Evolutionary conservation across 768 basidiomycete species (phyloP).

Genomic region (Gloeopeniophorella convolvens): DNA sequence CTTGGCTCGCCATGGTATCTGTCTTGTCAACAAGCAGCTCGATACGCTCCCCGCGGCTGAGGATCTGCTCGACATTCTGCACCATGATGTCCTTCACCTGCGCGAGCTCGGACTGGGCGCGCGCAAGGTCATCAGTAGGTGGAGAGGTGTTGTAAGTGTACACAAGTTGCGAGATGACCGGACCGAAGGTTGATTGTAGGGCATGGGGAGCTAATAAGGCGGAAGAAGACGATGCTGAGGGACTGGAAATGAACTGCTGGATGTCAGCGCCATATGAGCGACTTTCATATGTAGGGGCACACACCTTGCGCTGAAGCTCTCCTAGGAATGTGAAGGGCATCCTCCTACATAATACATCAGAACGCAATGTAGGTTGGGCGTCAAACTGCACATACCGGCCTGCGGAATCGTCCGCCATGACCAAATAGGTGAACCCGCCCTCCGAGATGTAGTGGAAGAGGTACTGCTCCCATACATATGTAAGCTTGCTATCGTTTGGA

Average conservation of each 20-base stretch:
- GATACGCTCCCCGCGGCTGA: constrained; percentile 90
- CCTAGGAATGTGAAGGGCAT: constrained; percentile 92
- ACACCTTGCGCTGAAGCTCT: constrained; percentile 75
- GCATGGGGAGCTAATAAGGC: constrained; percentile 44
- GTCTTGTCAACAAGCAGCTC: constrained; percentile 97
- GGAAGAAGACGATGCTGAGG: constrained; percentile 54
- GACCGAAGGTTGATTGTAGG: constrained; percentile 66
- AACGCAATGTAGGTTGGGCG: not conserved
- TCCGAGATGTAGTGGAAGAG: constrained; percentile 93
- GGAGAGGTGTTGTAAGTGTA: constrained; percentile 86
- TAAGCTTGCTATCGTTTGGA: constrained; percentile 73
- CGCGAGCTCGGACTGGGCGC: constrained; percentile 82
- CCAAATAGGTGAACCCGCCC: constrained; percentile 79
- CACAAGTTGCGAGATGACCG: constrained; percentile 68
- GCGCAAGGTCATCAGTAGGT: constrained; percentile 80
- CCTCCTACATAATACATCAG: constrained; percentile 40
- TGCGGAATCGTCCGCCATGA: constrained; percentile 91
- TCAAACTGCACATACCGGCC: constrained; percentile 55
- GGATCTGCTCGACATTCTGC: constrained; percentile 95
- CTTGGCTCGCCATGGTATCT: constrained; percentile 89
- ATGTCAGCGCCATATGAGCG: constrained; percentile 1
- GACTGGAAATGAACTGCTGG: constrained; percentile 51
- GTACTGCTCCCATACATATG: constrained; percentile 90
- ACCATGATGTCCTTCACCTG: constrained; percentile 98
- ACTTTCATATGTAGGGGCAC: constrained; percentile 7